These are phyloP conservation scores for Hordeum marinum DNA, from an alignment of 176 grass and related monocot genomes.

Conservation along the genomic window DNA sequence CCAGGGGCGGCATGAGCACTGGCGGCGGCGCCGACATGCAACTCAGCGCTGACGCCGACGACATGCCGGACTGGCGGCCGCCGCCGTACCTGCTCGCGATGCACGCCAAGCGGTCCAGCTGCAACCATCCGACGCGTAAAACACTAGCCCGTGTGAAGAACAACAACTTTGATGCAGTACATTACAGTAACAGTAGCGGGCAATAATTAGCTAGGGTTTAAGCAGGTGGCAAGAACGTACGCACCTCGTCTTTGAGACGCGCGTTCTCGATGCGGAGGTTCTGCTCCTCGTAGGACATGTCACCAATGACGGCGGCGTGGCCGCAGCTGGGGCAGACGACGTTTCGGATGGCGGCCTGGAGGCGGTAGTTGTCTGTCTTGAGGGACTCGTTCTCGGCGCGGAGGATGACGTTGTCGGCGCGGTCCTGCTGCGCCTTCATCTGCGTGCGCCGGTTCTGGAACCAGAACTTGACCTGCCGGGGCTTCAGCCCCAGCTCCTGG, in stretches of 20 bases:
- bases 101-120: conserved; percentile 91
- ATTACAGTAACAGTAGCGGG: background rate
- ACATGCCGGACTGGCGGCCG: conserved; percentile 25
- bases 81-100: conserved; percentile 54
- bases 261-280: conserved; percentile 93
- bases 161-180: background rate
- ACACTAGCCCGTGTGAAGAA: background rate
- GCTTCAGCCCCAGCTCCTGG: conserved; percentile 85
- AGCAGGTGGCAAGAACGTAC: background rate
- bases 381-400: conserved; percentile 89
- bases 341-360: conserved; percentile 86
- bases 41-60: conserved; percentile 29
- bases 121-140: background rate
- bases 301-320: conserved; percentile 81
- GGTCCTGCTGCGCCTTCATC: conserved; percentile 98
- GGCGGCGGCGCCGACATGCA: conserved; percentile 34
- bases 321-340: conserved; percentile 93
- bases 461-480: conserved; percentile 99
- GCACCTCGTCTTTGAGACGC: conserved; percentile 87
- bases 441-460: conserved; percentile 99
- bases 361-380: conserved; percentile 83
- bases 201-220: conserved; percentile 6
- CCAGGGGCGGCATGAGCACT: conserved; percentile 51
- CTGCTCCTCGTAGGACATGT: conserved; percentile 89
- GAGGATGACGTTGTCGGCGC: conserved; percentile 73